A percentile compares a stretch with the other conserved stretches of the same genome.
phyloP scores from a whole-genome alignment of 108 stramenopile species.

The Cyclotella cryptica region DNA sequence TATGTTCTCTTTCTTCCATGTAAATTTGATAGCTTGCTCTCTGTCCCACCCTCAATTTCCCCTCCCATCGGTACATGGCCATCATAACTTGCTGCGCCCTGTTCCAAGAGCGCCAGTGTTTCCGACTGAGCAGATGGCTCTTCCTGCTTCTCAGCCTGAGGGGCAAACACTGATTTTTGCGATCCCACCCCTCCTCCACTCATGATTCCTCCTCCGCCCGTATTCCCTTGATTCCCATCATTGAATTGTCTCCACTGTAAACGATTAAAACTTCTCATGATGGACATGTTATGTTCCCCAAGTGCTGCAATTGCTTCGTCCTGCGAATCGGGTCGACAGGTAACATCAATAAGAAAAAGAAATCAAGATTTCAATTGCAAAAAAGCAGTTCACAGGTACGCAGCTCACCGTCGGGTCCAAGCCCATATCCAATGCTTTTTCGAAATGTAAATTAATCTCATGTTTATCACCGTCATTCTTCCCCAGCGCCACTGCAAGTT shows the following conservation, averaged over 20 bases:
- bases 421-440: constrained; percentile 49
- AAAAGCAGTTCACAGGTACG: not conserved
- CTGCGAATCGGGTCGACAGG: not conserved
- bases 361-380: not conserved
- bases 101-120: constrained; percentile 43
- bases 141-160: constrained; percentile 24
- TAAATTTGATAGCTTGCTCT: constrained; percentile 49
- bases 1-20: constrained; percentile 34
- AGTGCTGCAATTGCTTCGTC: constrained; percentile 50
- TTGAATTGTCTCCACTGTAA: constrained; percentile 40
- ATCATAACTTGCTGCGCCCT: constrained; percentile 57
- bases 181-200: constrained; percentile 51
- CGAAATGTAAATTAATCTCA: constrained; percentile 49
- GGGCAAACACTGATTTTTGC: constrained; percentile 44
- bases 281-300: constrained; percentile 51
- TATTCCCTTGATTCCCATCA: not conserved
- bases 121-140: constrained; percentile 41
- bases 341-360: not conserved
- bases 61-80: constrained; percentile 56
- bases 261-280: constrained; percentile 50
- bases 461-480: constrained; percentile 39
- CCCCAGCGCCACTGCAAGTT: constrained; percentile 43
- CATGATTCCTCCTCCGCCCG: constrained; percentile 52
- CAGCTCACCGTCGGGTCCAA: constrained; percentile 43
- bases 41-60: constrained; percentile 44